Conservation (phyloP, 2,329 filamentous ascomycete genomes). For the Colletotrichum godetiae region DNA sequence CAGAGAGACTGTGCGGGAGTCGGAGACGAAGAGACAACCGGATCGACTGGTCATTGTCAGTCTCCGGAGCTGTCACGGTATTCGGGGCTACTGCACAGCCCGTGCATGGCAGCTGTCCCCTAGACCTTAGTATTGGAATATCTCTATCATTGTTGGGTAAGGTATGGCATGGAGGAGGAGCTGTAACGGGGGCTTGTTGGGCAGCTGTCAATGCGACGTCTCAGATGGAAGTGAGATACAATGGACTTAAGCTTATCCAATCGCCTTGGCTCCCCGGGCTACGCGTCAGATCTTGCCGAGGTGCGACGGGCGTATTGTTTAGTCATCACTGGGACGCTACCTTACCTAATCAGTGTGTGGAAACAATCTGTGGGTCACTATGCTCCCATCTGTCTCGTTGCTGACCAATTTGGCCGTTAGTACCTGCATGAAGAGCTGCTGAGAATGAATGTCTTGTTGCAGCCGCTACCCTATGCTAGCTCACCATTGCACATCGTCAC, state of each 20-base stretch:
- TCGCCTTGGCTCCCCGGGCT: conserved; percentile 17
- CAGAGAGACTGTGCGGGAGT: conserved; percentile 15
- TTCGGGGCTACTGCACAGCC: background rate
- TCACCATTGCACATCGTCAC: background rate
- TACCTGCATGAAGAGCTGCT: background rate
- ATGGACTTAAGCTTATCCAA: conserved; percentile 29
- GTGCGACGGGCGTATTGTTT: background rate
- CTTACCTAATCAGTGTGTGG: background rate
- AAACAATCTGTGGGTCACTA: too few relatives aligned
- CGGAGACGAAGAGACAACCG: background rate
- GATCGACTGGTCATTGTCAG: conserved; percentile 19
- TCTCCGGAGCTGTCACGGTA: conserved; percentile 22
- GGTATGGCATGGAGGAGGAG: background rate
- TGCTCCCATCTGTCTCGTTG: too few relatives aligned
- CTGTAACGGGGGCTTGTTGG: background rate
- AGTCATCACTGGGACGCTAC: background rate
- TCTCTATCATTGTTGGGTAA: background rate
- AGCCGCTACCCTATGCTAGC: background rate
- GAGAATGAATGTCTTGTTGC: background rate
- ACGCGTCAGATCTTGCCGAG: conserved; percentile 11
- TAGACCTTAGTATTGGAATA: background rate
- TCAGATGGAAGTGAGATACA: conserved; percentile 22
- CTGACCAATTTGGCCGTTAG: background rate
- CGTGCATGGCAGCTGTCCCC: background rate
- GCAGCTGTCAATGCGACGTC: conserved; percentile 8